A percentile compares a stretch with the other conserved stretches of the same genome.
These are phyloP conservation scores for Grammothele lineata DNA, from an alignment of 768 basidiomycete species.

Conservation along the genomic window DNA sequence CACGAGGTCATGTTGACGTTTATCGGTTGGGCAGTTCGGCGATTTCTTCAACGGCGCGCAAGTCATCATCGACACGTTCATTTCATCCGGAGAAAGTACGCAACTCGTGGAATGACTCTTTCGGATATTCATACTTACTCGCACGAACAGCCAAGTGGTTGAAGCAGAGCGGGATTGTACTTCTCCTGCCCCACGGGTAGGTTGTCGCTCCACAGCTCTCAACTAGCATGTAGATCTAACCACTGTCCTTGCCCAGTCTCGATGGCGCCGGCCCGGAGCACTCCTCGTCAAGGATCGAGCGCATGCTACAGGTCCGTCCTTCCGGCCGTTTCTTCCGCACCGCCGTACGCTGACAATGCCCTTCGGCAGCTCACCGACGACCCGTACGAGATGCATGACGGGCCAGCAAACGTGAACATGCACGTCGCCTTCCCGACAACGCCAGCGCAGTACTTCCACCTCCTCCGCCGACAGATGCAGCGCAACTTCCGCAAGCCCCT, in stretches of 20 bases:
- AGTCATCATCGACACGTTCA: slow-evolving; percentile 86
- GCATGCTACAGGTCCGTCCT: slow-evolving; percentile 86
- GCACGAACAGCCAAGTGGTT: slow-evolving; percentile 88
- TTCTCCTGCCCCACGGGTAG: slow-evolving; percentile 80
- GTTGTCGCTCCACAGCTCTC: slow-evolving; percentile 1
- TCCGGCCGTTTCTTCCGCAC: no score
- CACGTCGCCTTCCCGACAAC: slow-evolving; percentile 85
- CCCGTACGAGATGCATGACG: slow-evolving; percentile 35
- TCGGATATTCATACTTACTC: no score
- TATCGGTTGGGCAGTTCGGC: slow-evolving; percentile 53
- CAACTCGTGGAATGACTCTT: slow-evolving; percentile 33
- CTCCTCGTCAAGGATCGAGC: slow-evolving; percentile 82
- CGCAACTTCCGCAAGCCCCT: slow-evolving; percentile 87
- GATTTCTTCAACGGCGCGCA: slow-evolving; percentile 94
- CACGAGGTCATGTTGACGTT: background rate
- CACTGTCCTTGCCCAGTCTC: no score
- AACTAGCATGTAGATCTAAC: no score
- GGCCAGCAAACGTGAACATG: slow-evolving; percentile 67
- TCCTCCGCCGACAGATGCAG: slow-evolving; percentile 80
- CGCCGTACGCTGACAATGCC: background rate
- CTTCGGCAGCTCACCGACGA: slow-evolving; percentile 70
- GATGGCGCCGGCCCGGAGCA: slow-evolving; percentile 95
- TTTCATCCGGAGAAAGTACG: slow-evolving; percentile 83
- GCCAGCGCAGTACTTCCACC: slow-evolving; percentile 89
- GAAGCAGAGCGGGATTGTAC: slow-evolving; percentile 82